Evolutionary conservation across 2,329 filamentous ascomycete genomes (phyloP).

Genomic region (Cytospora piceae): DNA sequence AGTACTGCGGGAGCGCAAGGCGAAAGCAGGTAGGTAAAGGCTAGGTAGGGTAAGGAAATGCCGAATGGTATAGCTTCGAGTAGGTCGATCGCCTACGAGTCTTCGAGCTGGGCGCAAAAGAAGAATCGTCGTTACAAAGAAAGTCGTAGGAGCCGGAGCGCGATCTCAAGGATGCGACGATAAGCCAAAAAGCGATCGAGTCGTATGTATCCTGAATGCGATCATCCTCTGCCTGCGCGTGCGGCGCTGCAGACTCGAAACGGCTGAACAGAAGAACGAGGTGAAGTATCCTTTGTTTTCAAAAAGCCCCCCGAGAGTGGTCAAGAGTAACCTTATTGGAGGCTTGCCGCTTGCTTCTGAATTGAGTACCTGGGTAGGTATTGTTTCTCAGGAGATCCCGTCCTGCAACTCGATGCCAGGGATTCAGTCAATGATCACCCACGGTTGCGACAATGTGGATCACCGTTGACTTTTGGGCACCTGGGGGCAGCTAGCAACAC

Average conservation of each 20-base stretch:
- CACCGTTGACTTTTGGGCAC: constrained; percentile 13
- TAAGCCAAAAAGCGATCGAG: constrained; percentile 26
- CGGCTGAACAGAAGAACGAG: neutral
- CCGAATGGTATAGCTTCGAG: constrained; percentile 1
- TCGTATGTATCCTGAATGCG: constrained; percentile 25
- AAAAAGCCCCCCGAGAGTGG: neutral
- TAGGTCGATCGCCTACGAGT: neutral
- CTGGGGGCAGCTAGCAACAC: neutral
- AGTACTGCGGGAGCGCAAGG: constrained; percentile 12
- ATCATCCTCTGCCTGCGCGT: constrained; percentile 24
- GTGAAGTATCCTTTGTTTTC: constrained; percentile 9
- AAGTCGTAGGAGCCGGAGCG: constrained; percentile 12
- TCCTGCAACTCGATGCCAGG: constrained; percentile 15
- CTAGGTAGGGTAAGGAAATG: constrained; percentile 2
- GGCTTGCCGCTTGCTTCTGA: constrained; percentile 14
- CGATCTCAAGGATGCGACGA: constrained; percentile 16
- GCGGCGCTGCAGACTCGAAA: constrained; percentile 26
- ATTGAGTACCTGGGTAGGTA: neutral
- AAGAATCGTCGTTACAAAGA: constrained; percentile 9
- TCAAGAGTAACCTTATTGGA: constrained; percentile 19
- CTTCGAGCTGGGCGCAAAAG: neutral
- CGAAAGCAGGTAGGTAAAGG: constrained; percentile 2
- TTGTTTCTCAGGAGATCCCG: constrained; percentile 21
- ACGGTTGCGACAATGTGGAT: constrained; percentile 25
- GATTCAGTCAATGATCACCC: neutral